phyloP scores from a whole-genome alignment of 768 basidiomycete genomes.

The Tulasnella sp. region DNA sequence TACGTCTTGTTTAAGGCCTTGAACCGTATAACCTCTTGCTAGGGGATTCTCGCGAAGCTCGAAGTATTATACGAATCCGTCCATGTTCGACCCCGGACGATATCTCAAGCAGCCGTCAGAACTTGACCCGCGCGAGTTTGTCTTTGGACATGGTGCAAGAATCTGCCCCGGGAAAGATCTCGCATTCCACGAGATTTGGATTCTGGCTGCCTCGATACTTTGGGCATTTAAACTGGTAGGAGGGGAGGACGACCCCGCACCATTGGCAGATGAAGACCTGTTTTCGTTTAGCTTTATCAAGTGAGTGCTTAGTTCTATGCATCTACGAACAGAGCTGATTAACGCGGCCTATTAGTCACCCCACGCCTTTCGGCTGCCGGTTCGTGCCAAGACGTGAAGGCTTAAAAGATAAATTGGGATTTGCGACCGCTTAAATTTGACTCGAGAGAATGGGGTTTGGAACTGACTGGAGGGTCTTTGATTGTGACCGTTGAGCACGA shows the following conservation, averaged over 20 bases:
- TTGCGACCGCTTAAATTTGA: too few species aligned
- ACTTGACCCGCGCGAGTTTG: conserved; percentile 16
- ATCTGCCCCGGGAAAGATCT: conserved; percentile 26
- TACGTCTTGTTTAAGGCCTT: background rate
- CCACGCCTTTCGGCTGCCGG: too few species aligned
- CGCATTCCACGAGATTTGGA: background rate
- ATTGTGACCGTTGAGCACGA: too few species aligned
- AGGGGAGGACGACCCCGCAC: background rate
- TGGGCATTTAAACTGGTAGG: background rate
- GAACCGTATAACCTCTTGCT: background rate
- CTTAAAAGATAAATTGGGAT: too few species aligned
- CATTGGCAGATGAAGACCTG: background rate
- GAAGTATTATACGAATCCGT: conserved; percentile 16
- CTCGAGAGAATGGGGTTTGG: too few species aligned
- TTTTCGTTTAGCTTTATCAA: background rate
- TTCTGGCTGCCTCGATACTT: background rate
- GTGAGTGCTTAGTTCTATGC: background rate
- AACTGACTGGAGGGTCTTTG: background rate
- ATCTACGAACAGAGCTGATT: too few species aligned
- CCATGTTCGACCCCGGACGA: conserved; percentile 27
- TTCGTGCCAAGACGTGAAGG: too few species aligned
- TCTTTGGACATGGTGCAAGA: conserved; percentile 24
- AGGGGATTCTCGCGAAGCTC: conserved; percentile 26
- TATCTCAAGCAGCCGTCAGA: conserved; percentile 1
- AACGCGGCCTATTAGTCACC: too few species aligned